phyloP scores from a whole-genome alignment of 805 yeast genomes.

The Spathaspora girioi region DNA sequence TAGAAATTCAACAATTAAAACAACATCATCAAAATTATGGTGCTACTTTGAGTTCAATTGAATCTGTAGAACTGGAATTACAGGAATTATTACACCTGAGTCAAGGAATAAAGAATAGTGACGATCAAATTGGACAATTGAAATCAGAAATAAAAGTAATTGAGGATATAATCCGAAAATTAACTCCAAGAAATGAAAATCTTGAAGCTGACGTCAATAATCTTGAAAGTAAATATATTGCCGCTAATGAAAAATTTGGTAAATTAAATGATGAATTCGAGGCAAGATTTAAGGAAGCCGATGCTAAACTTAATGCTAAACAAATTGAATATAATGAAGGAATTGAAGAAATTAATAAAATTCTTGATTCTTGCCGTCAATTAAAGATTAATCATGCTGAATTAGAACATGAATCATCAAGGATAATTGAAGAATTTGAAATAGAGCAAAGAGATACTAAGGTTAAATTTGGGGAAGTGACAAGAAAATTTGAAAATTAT shows the following conservation, averaged over 20 bases:
- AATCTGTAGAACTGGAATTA: conserved; percentile 34
- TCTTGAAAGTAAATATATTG: background rate
- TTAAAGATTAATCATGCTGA: background rate
- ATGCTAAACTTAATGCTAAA: conserved; percentile 2
- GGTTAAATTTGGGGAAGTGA: background rate
- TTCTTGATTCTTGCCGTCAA: background rate
- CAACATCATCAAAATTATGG: conserved; percentile 57
- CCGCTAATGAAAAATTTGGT: background rate
- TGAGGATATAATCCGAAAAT: conserved; percentile 2
- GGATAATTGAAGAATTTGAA: conserved; percentile 13
- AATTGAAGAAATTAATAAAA: background rate
- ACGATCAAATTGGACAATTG: conserved; percentile 2
- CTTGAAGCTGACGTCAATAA: background rate
- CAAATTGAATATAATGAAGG: conserved; percentile 1
- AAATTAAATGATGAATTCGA: conserved; percentile 1
- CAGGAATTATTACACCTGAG: conserved; percentile 45
- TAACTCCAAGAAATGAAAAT: background rate
- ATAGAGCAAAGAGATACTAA: background rate
- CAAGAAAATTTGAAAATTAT: background rate
- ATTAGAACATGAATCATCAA: background rate
- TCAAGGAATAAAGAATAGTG: conserved; percentile 49
- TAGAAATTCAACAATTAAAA: conserved; percentile 58
- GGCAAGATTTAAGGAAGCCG: conserved; percentile 1
- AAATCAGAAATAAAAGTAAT: background rate
- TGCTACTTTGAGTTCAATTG: conserved; percentile 56